Evolutionary conservation across 2,329 filamentous ascomycete genomes (phyloP).

Genomic region (Hypocrella siamensis): DNA sequence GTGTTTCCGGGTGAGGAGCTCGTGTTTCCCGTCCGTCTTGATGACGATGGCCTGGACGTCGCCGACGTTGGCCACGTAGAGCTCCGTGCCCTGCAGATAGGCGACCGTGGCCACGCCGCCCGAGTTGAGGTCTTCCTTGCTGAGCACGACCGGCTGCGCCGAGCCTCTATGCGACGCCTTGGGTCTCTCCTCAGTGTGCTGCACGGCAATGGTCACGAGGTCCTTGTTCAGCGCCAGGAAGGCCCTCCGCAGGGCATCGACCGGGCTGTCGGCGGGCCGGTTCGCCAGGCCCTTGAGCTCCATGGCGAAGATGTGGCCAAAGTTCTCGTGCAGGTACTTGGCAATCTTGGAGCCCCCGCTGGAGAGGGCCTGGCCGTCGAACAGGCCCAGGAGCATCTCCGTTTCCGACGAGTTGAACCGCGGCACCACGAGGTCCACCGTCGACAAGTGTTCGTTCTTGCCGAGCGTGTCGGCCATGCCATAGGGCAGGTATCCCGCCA

Average conservation of each 20-base stretch:
- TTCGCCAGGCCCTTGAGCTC: conserved; percentile 63
- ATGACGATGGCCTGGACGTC: conserved; percentile 94
- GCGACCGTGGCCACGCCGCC: conserved; percentile 85
- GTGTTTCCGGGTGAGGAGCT: conserved; percentile 77
- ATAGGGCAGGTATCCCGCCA: conserved; percentile 81
- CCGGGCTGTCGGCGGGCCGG: conserved; percentile 55
- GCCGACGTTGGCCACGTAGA: conserved; percentile 90
- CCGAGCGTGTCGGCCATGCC: conserved; percentile 96
- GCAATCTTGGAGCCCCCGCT: conserved; percentile 89
- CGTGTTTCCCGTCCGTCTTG: conserved; percentile 69
- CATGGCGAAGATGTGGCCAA: conserved; percentile 66
- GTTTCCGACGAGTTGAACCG: conserved; percentile 80
- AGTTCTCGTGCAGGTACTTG: conserved; percentile 93
- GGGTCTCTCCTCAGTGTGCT: conserved; percentile 61
- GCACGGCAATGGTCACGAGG: conserved; percentile 68
- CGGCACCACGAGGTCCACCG: conserved; percentile 88
- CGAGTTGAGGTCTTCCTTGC: conserved; percentile 75
- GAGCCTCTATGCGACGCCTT: conserved; percentile 54
- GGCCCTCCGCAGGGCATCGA: conserved; percentile 70
- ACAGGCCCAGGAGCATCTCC: conserved; percentile 84
- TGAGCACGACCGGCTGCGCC: conserved; percentile 59
- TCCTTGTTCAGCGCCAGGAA: conserved; percentile 92
- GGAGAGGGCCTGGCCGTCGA: conserved; percentile 82
- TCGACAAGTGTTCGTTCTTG: conserved; percentile 85
- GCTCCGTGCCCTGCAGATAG: conserved; percentile 76